Evolutionary conservation across 2,329 filamentous ascomycete genomes (phyloP), one percentile per base, ranked within the genome.

Genomic region (Aspergillus melleus): DNA sequence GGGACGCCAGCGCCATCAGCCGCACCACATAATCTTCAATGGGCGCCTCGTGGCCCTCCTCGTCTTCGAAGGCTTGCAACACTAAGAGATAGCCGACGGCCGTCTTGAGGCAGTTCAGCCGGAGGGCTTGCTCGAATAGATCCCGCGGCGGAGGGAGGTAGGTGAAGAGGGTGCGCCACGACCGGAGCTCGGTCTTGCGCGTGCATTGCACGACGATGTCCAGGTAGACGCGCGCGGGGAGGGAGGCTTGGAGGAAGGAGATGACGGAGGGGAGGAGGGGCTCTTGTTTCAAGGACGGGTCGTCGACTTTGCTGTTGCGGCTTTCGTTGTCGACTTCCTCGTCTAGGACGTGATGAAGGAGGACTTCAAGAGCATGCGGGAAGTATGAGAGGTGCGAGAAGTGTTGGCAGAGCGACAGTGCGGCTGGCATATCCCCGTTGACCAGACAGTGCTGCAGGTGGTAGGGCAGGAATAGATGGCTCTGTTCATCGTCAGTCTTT

Each of bases 201-300:
- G 95, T 97, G 77, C 95, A 99, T 77, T 96, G 95, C 20, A 99
- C 90, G 24, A 99, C 89, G 59, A 98, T 95, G 69, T 98, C 94
- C 16, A 98, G 87, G 71, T 97, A 99, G 59, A 92, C 71, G 11
- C 72, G 72, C 0, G 72, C 87, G 58, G 88, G 89, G 75, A 92
- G 90, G 1, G 88, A 91, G 0, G 90, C 90, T 59, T 81, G 88
- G 76, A 69, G 87, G 84, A 69, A 93, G 71, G 65, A 90, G 77
- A 68, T 89, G 81, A 73, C 87, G 2, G 74, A 74, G 12, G 80
- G 80, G 14, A 82, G 72, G 2, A 81, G 71, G 5, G 74, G 74
- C 32, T 66, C 68, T 49, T 68, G 65, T 50, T 69, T 69, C 44
- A 66, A 58, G 10, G 65, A 62, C 14, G 70, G 63, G 24, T 69